Evolutionary conservation across 2,329 filamentous ascomycete genomes (phyloP).

Genomic region (Calonectria multiphialidica): DNA sequence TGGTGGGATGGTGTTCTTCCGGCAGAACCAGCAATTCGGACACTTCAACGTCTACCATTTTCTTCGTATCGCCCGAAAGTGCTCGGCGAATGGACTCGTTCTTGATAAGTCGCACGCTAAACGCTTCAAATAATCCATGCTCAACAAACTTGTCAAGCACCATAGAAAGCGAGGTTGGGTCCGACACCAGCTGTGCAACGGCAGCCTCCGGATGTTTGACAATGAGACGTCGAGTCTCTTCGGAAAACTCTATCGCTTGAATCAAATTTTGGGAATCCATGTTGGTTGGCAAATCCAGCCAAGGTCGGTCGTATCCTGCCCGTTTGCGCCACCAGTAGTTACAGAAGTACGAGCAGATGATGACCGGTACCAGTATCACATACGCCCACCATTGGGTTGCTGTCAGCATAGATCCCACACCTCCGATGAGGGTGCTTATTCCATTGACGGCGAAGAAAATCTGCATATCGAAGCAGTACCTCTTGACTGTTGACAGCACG

Average conservation of each 20-base stretch:
- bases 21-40: not conserved
- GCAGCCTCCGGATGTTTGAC: conserved; percentile 10
- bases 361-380: conserved; percentile 62
- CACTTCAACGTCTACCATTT: not conserved
- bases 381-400: conserved; percentile 66
- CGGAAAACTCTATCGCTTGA: conserved; percentile 24
- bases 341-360: conserved; percentile 57
- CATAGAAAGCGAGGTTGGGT: not conserved
- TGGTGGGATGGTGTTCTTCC: conserved; percentile 15
- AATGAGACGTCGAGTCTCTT: conserved; percentile 18
- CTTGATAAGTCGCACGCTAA: conserved; percentile 24
- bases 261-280: conserved; percentile 16
- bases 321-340: conserved; percentile 62
- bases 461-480: conserved; percentile 52
- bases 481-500: conserved; percentile 46
- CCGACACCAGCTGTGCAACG: conserved; percentile 16
- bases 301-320: conserved; percentile 55
- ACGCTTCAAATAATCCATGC: conserved; percentile 34
- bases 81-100: not conserved
- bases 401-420: conserved; percentile 62
- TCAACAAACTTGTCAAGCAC: conserved; percentile 26
- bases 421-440: conserved; percentile 59
- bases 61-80: not conserved
- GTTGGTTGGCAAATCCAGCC: not conserved
- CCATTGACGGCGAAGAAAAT: conserved; percentile 60